phyloP scores from a whole-genome alignment of 2,329 filamentous ascomycete genomes.

The Alternaria ventricosa region DNA sequence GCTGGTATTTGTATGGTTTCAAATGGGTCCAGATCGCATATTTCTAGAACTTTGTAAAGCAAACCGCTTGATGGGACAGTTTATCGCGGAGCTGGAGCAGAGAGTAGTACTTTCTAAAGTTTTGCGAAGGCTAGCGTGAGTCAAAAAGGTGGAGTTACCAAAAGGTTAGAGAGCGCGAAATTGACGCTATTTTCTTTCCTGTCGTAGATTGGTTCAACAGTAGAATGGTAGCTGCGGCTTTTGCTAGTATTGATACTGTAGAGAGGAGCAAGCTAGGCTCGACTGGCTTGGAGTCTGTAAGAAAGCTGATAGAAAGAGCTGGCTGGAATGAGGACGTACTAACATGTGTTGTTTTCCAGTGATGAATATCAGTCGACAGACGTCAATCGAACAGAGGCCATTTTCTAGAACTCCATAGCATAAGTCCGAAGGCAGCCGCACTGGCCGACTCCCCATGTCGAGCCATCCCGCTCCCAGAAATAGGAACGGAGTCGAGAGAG shows the following conservation, averaged over 20 bases:
- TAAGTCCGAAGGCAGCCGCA: background rate
- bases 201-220: background rate
- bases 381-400: background rate
- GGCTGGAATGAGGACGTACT: background rate
- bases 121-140: background rate
- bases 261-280: background rate
- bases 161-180: background rate
- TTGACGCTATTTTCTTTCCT: background rate
- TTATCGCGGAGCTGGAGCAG: background rate
- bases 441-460: background rate
- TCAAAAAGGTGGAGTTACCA: background rate
- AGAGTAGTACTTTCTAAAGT: background rate
- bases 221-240: background rate
- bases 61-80: too few relatives aligned
- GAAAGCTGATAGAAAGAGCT: background rate
- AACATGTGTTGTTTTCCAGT: background rate
- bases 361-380: background rate
- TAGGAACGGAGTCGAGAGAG: background rate
- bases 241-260: background rate
- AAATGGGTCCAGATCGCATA: background rate
- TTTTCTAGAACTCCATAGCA: background rate
- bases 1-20: background rate
- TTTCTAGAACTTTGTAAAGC: background rate
- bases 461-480: background rate
- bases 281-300: background rate